phyloP scores from a whole-genome alignment of 495 filamentous ascomycete genomes.

The Mycothermus thermophilus region DNA sequence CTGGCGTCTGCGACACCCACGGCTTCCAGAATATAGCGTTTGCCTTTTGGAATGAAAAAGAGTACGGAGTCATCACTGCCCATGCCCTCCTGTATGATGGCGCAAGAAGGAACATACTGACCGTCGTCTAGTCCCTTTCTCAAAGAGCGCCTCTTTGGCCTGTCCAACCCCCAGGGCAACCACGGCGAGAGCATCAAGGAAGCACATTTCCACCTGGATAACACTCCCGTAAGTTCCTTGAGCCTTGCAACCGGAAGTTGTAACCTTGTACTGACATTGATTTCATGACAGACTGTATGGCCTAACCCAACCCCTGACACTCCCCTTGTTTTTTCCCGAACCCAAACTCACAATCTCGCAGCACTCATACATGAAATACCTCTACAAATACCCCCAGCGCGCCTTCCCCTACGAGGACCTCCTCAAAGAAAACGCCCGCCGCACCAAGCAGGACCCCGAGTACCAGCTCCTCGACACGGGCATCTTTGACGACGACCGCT shows the following conservation, averaged over 20 bases:
- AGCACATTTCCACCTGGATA: constrained; percentile 89
- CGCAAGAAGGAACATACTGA: neutral
- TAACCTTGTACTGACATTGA: no score
- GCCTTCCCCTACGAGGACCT: constrained; percentile 86
- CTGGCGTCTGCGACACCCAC: constrained; percentile 85
- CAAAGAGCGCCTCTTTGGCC: constrained; percentile 85
- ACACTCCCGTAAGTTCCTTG: constrained; percentile 55
- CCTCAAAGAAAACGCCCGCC: constrained; percentile 65
- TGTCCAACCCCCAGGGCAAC: constrained; percentile 91
- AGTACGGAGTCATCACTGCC: no score
- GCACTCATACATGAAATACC: constrained; percentile 98
- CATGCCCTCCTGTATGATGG: no score
- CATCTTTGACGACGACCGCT: constrained; percentile 79
- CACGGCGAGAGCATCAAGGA: constrained; percentile 96
- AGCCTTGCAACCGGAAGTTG: no score
- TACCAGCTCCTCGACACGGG: constrained; percentile 88
- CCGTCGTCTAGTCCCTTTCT: constrained; percentile 54
- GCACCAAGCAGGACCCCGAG: constrained; percentile 60
- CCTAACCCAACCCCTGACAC: neutral
- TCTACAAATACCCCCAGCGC: constrained; percentile 92
- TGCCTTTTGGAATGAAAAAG: constrained; percentile 94
- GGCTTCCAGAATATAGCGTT: constrained; percentile 84
- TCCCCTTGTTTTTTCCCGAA: no score
- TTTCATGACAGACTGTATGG: constrained; percentile 38
- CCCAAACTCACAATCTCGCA: constrained; percentile 18